Evolutionary conservation across 805 yeast genomes (phyloP).

Genomic region (Lipomyces orientalis): DNA sequence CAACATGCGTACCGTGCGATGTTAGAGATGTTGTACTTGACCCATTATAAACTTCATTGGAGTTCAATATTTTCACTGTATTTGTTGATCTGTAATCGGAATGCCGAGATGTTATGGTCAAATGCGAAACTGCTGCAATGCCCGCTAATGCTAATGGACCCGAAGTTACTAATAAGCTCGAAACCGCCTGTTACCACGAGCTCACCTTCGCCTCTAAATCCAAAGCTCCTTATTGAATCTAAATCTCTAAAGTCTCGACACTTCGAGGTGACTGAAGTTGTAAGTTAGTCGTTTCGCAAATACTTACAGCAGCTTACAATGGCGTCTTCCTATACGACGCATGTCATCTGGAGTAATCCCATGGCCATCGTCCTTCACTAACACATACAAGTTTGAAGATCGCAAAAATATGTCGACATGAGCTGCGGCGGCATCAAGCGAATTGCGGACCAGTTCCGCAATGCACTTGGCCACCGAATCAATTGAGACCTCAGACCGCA

Average conservation of each 20-base stretch:
- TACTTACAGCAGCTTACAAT: slow-evolving; percentile 37
- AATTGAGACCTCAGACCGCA: slow-evolving; percentile 29
- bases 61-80: slow-evolving; percentile 26
- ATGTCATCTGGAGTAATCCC: slow-evolving; percentile 61
- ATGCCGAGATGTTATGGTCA: slow-evolving; percentile 53
- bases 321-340: slow-evolving; percentile 48
- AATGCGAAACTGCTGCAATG: slow-evolving; percentile 49
- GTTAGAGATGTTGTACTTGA: background rate
- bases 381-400: slow-evolving; percentile 18
- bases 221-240: slow-evolving; percentile 28
- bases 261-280: slow-evolving; percentile 54
- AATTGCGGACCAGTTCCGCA: slow-evolving; percentile 32
- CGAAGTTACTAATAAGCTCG: background rate
- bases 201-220: slow-evolving; percentile 37
- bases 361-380: slow-evolving; percentile 64
- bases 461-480: slow-evolving; percentile 26
- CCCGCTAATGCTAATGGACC: slow-evolving; percentile 51
- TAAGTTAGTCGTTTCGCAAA: background rate
- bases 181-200: background rate
- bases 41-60: slow-evolving; percentile 15
- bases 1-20: slow-evolving; percentile 38
- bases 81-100: slow-evolving; percentile 31
- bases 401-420: slow-evolving; percentile 21
- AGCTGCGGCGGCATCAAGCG: slow-evolving; percentile 33
- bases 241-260: slow-evolving; percentile 44